Conservation (phyloP, 2,329 filamentous ascomycete species). For the Xylaria sp. region DNA sequence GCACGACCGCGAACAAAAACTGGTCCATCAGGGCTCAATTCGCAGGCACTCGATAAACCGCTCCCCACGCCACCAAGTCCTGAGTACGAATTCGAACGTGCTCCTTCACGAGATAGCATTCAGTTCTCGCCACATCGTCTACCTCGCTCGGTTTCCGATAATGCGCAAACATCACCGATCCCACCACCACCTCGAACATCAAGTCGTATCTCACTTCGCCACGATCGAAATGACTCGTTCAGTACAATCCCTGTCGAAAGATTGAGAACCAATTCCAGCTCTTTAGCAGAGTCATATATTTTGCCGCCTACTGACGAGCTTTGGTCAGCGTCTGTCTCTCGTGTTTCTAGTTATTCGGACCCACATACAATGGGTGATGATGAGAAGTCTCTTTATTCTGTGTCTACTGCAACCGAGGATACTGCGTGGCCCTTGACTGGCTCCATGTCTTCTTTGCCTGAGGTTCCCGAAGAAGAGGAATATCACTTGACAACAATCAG, state of each 20-base stretch:
- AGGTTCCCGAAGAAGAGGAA: conserved; percentile 73
- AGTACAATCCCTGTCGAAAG: conserved; percentile 53
- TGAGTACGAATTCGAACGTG: conserved; percentile 55
- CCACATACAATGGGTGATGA: conserved; percentile 21
- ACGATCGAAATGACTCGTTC: conserved; percentile 56
- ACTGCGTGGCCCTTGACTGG: conserved; percentile 58
- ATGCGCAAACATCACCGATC: conserved; percentile 54
- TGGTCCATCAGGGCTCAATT: conserved; percentile 13
- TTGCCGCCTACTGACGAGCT: conserved; percentile 33
- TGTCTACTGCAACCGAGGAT: conserved; percentile 57
- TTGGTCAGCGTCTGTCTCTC: conserved; percentile 26
- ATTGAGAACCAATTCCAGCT: conserved; percentile 57
- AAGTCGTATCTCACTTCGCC: conserved; percentile 61
- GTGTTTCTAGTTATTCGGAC: conserved; percentile 25
- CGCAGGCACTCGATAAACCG: conserved; percentile 36
- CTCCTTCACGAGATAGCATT: conserved; percentile 62
- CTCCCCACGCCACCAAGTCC: conserved; percentile 48
- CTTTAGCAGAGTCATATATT: conserved; percentile 57
- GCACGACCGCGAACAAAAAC: conserved; percentile 39
- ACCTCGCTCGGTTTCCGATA: conserved; percentile 58
- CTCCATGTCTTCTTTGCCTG: conserved; percentile 58
- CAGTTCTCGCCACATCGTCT: conserved; percentile 60
- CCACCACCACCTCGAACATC: conserved; percentile 64
- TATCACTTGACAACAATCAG: conserved; percentile 52
- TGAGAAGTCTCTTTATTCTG: conserved; percentile 51